Percentiles rank a stretch among this genome's conserved stretches.
These are phyloP conservation scores for Diophrys appendiculata DNA, from an alignment of 73 alveolate species.

Conservation along the genomic window DNA sequence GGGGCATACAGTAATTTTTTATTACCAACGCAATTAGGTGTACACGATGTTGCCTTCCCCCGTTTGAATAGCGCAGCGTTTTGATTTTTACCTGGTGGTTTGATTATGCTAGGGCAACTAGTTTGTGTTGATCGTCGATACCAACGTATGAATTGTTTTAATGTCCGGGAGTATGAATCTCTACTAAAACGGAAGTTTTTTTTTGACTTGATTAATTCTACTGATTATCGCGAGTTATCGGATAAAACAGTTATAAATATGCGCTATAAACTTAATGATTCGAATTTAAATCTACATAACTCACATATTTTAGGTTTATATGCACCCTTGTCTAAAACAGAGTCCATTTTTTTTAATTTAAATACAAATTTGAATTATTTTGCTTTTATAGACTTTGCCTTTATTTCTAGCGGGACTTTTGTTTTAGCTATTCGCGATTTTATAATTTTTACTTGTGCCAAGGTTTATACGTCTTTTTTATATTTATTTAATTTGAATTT, in stretches of 20 bases:
- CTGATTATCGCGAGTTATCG: neutral
- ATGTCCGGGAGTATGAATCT: neutral
- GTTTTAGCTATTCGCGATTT: too few relatives aligned
- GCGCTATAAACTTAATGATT: neutral
- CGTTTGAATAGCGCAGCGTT: slow-evolving; percentile 19
- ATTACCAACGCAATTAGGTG: slow-evolving; percentile 19
- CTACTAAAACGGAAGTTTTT: neutral
- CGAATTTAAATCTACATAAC: too few relatives aligned
- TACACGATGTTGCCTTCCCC: slow-evolving; percentile 19
- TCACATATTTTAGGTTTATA: too few relatives aligned
- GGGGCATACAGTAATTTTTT: slow-evolving; percentile 12
- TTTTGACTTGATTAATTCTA: neutral
- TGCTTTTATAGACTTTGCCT: too few relatives aligned
- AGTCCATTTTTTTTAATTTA: too few relatives aligned
- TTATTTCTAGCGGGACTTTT: too few relatives aligned
- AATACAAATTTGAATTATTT: too few relatives aligned
- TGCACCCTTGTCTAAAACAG: too few relatives aligned
- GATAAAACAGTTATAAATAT: neutral
- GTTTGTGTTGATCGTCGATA: slow-evolving; percentile 6
- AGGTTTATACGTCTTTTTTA: too few relatives aligned
- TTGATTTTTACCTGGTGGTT: slow-evolving; percentile 26
- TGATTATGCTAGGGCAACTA: slow-evolving; percentile 11
- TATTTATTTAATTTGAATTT: too few relatives aligned
- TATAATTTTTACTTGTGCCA: too few relatives aligned
- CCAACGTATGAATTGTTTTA: slow-evolving; percentile 11